Evolutionary conservation across 2,329 filamentous ascomycete species (phyloP), one percentile per base, ranked within the genome.

Genomic region (Helicocarpus griseus): DNA sequence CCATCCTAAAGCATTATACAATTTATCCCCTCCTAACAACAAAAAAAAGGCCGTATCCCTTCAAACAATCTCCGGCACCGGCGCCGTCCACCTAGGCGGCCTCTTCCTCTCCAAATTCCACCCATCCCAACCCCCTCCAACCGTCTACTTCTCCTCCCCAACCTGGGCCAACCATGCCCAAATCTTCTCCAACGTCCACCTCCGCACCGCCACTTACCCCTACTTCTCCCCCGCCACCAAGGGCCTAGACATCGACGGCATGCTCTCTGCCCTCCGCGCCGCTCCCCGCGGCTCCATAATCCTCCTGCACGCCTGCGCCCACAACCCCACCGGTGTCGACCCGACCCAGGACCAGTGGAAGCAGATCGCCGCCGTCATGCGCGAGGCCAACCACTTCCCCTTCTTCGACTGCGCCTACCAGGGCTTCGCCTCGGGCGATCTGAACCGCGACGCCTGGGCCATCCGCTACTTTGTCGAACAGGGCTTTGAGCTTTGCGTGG

Each of bases 141-240:
- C 83, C 54, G 81, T 94, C 72, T 96, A 95, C 78, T 78, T 97
- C 69, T 95, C 89, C 64, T 87, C 86, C 70, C 93, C 93, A 49
- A 98, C 93, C 56, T 98, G 93, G 93, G 89, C 87, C 60, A 98
- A 98, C 76, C 93, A 98, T 82, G 85, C 94, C 75, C 93, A 97
- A 72, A 96, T 98, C 77, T 95, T 98, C 76, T 81, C 77, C 71
- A 97, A 97, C 67, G 89, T 96, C 65, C 78, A 80, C 61, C 77
- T 97, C 28, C 74, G 81, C 31, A 81, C 89, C 62, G 84, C 84
- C 60, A 81, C 81, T 58, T 98, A 98, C 75, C 93, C 91, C 47
- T 98, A 98, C 78, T 98, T 95, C 75, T 85, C 83, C 69, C 82
- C 88, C 68, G 69, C 86, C 66, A 95, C 90, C 58, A 90, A 89